A percentile compares a stretch with the other conserved stretches of the same genome.
These are phyloP conservation scores for Solanum sejunctum DNA, from an alignment of 257 asterid genomes.

Conservation along the genomic window DNA sequence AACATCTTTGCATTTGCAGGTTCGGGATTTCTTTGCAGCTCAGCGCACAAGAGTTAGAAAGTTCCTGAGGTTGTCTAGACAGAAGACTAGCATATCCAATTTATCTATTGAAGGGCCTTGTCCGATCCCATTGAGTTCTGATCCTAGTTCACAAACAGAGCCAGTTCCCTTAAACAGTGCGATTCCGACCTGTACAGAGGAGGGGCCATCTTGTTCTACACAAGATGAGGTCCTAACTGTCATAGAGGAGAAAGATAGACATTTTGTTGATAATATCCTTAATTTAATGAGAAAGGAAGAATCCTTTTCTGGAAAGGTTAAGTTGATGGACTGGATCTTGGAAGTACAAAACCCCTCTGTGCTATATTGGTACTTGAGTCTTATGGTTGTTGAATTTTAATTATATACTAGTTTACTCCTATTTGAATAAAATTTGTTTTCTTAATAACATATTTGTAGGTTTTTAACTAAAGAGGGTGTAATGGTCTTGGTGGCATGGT, in stretches of 20 bases:
- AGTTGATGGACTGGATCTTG: constrained; percentile 79
- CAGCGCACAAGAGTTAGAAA: constrained; percentile 86
- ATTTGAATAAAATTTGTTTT: not conserved
- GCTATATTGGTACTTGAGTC: constrained; percentile 48
- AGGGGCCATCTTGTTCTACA: constrained; percentile 48
- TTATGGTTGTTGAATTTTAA: not conserved
- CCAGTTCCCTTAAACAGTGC: constrained; percentile 53
- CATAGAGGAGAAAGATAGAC: constrained; percentile 45
- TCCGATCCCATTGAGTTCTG: constrained; percentile 26
- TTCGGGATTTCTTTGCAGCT: constrained; percentile 66
- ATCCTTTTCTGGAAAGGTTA: constrained; percentile 76
- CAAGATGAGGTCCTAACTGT: constrained; percentile 38
- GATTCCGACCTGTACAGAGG: constrained; percentile 39
- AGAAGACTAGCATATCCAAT: constrained; percentile 38
- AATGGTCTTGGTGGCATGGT: constrained; percentile 90
- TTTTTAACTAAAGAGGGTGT: constrained; percentile 75
- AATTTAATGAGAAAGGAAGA: constrained; percentile 81
- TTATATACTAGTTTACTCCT: not conserved
- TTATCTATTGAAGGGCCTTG: constrained; percentile 24
- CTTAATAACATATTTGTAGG: constrained; percentile 34
- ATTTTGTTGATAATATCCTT: constrained; percentile 59
- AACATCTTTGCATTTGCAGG: constrained; percentile 29
- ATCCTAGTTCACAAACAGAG: constrained; percentile 29
- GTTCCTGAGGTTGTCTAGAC: constrained; percentile 52
- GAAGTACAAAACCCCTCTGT: constrained; percentile 56